phyloP scores from a whole-genome alignment of 1,284 basidiomycete genomes.

The Sporisorium graminicola region DNA sequence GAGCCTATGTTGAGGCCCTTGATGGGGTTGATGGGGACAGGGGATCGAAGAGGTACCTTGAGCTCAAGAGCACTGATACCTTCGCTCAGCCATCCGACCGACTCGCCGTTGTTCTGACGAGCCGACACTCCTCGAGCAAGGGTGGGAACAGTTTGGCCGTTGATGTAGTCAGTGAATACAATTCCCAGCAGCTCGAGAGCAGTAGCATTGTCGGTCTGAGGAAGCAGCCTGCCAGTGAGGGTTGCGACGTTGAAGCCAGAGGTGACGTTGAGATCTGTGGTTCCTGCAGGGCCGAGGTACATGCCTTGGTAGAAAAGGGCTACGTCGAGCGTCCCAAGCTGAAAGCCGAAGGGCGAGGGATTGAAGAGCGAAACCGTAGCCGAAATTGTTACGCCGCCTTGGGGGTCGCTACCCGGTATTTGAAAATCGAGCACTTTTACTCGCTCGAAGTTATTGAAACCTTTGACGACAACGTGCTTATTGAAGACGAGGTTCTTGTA shows the following conservation, averaged over 20 bases:
- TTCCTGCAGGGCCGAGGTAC: constrained; percentile 75
- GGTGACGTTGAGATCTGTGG: constrained; percentile 75
- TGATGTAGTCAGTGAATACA: constrained; percentile 82
- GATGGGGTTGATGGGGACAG: constrained; percentile 77
- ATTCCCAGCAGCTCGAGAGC: constrained; percentile 75
- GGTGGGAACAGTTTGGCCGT: constrained; percentile 76
- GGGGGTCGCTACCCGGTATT: constrained; percentile 79
- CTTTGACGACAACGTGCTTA: constrained; percentile 71
- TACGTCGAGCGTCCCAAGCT: constrained; percentile 79
- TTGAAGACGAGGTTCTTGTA: constrained; percentile 58
- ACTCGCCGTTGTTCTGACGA: constrained; percentile 74
- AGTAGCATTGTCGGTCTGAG: constrained; percentile 73
- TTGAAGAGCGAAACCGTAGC: constrained; percentile 77
- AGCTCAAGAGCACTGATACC: constrained; percentile 77
- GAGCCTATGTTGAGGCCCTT: constrained; percentile 77
- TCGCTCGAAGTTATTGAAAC: constrained; percentile 78
- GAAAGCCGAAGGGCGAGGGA: constrained; percentile 79
- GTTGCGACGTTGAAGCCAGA: too few species aligned
- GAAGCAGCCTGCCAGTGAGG: constrained; percentile 76
- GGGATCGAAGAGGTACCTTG: constrained; percentile 76
- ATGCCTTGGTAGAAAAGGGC: constrained; percentile 76
- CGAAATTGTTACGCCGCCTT: constrained; percentile 78
- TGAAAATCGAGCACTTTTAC: constrained; percentile 77
- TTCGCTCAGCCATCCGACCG: constrained; percentile 78
- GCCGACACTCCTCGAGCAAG: constrained; percentile 75